These are phyloP conservation scores for Mallotus nudiflorus DNA, from an alignment of 345 rosid species.

Conservation along the genomic window DNA sequence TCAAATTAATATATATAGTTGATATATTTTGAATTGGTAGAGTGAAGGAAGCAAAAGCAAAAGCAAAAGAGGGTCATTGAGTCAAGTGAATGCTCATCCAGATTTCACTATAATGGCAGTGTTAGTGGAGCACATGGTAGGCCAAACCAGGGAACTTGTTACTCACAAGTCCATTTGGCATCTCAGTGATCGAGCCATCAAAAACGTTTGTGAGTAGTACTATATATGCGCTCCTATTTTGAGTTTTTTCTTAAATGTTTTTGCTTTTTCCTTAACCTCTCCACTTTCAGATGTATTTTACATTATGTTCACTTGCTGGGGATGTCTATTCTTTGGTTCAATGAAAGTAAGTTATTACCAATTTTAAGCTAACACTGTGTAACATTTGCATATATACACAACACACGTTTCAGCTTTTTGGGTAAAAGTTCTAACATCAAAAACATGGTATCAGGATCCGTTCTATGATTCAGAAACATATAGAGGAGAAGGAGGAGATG, in stretches of 20 bases:
- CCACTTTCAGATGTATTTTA: slow-evolving; percentile 63
- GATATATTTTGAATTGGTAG: slow-evolving; percentile 9
- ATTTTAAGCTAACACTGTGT: too few species aligned
- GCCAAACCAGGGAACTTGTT: slow-evolving; percentile 63
- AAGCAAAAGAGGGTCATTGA: slow-evolving; percentile 32
- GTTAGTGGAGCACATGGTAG: slow-evolving; percentile 69
- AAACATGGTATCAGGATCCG: slow-evolving; percentile 56
- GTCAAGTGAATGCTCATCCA: slow-evolving; percentile 60
- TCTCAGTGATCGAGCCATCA: slow-evolving; percentile 79
- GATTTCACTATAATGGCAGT: slow-evolving; percentile 86
- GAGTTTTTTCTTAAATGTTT: background rate
- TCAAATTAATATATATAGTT: too few species aligned
- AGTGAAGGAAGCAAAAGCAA: slow-evolving; percentile 27
- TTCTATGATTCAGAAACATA: slow-evolving; percentile 84
- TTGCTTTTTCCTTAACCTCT: background rate
- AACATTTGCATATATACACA: too few species aligned
- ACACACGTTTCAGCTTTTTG: too few species aligned
- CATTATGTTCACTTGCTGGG: slow-evolving; percentile 92
- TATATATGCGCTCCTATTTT: background rate
- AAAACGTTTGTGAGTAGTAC: slow-evolving; percentile 67
- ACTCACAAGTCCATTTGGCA: slow-evolving; percentile 74
- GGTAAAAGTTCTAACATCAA: slow-evolving; percentile 1
- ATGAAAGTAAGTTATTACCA: slow-evolving; percentile 55
- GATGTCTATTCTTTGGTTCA: slow-evolving; percentile 79
- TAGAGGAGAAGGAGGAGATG: slow-evolving; percentile 92